Evolutionary conservation across 2,329 filamentous ascomycete species (phyloP), one percentile per base, ranked within the genome.

Genomic region (Trichoderma sp.): DNA sequence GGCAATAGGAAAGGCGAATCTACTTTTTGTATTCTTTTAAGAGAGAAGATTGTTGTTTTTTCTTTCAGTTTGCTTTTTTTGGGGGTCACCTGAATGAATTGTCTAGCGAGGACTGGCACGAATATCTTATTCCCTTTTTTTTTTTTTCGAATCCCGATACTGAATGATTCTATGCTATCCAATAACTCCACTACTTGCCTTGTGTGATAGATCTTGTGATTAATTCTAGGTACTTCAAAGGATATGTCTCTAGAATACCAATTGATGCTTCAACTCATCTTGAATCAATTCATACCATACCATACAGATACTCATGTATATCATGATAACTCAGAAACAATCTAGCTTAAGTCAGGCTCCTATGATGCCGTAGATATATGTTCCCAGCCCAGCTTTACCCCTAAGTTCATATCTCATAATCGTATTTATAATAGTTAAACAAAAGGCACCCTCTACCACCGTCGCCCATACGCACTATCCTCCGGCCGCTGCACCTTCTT

Each of bases 401-500:
- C 28, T 13, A n/a, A 43, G 30, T 46, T 18, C 21, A 61, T 61
- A 16, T 37, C 46, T 66, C 54, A 51, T 34, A 51, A 49, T 66
- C 39, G 37, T 66, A 58, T 58, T 52, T 43, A 61, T 61, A 11
- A 34, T 43, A 21, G n/a, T 2, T 49, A 39, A 16, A 39, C 13
- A 43, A 43, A 43, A 43, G 16, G 16, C 37, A 18, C 6, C 24
- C 28, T 32, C 21, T 63, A 83, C 82, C 81, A 84, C 59, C 82
- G 74, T 16, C 82, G 75, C 18, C 81, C 82, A 70, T 81, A 84
- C 28, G 81, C 73, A n/a, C 74, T 74, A 60, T 75, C 80, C 72
- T 82, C 81, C 70, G 78, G 71, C 70, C 80, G 76, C 71, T 59
- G 71, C 16, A 69, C 67, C 63, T 24, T 32, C 63, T 54, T 67